Evolutionary conservation across 768 basidiomycete species (phyloP), one percentile per base, ranked within the genome.

Genomic region (Austroboletus eburneus): DNA sequence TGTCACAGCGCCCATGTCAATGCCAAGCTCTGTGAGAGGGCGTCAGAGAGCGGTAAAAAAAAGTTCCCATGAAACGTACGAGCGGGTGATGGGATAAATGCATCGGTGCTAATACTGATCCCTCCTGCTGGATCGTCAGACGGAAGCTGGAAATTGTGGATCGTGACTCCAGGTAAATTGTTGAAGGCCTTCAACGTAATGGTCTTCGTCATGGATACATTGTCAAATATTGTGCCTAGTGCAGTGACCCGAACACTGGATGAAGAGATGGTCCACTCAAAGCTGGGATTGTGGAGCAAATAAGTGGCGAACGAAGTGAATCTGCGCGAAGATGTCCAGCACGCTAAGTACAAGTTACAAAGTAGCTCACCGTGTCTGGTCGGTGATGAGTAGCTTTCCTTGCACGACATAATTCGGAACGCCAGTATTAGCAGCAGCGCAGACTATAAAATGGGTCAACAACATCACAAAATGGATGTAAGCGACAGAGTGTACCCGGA

Each of bases 241-340:
- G 86, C 84, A 3, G 71, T 75, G 14, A 88, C 63, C 24, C 80
- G 77, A 39, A 87, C 76, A 34, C 70, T 76, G n/a, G 72, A 50
- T 0, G 85, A 84, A 5, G 81, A 81, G 39, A 87, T 80, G 2
- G 77, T 82, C 85, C 85, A 87, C 5, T 75, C 72, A 53, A 88
- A 87, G 46, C 68, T 72, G 17, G 74, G 72, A 41, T 77, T 80
- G 54, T 86, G 85, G 32, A 87, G 68, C 51, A 87, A 58, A 62
- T 74, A 81, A 1, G 76, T 81, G 1, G 85, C 79, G 56, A 85
- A 87, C 10, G 71, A 65, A 5, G 84, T 83, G 62, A 87, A 87
- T 48, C 79, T 78, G 23, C 4, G 2, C 16, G 9, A 40, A 9
- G 40, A 34, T 36, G 10, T 14, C 53, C n/a, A 45, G 37, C 35